Conservation (phyloP, 2,329 filamentous ascomycete genomes). For the Clarireedia homoeocarpa region DNA sequence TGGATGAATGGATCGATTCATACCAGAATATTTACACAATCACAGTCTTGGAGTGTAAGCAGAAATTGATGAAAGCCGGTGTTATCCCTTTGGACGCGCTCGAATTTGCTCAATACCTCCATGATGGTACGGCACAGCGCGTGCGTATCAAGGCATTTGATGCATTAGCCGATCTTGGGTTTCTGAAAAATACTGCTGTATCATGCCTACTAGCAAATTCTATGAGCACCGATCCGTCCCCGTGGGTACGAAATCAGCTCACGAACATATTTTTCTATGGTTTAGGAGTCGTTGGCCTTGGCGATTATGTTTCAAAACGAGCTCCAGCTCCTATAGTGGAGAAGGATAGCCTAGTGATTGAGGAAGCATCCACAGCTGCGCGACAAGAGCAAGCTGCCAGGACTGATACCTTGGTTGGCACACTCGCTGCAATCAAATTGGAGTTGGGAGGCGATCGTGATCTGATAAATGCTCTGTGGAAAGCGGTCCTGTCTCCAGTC, state of each 20-base stretch:
- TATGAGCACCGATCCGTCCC: constrained; percentile 55
- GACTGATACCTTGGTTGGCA: constrained; percentile 39
- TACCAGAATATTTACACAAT: constrained; percentile 61
- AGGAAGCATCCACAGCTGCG: constrained; percentile 37
- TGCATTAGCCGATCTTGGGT: constrained; percentile 54
- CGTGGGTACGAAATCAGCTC: constrained; percentile 52
- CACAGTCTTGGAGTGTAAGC: constrained; percentile 53
- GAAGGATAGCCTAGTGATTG: constrained; percentile 35
- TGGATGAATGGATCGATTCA: constrained; percentile 61
- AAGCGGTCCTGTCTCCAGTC: constrained; percentile 39
- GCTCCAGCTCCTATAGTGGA: constrained; percentile 9
- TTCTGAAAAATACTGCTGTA: constrained; percentile 46
- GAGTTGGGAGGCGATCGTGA: constrained; percentile 38
- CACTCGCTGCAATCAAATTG: constrained; percentile 40
- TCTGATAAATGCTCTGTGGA: constrained; percentile 41
- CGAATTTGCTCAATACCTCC: constrained; percentile 56
- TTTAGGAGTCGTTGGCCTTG: constrained; percentile 56
- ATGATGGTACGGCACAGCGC: constrained; percentile 54
- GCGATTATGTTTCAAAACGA: constrained; percentile 38
- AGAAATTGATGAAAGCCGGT: constrained; percentile 54
- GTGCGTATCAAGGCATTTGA: constrained; percentile 61
- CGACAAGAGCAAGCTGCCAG: constrained; percentile 41
- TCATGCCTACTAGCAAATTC: constrained; percentile 49
- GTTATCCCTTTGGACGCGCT: constrained; percentile 47
- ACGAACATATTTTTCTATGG: constrained; percentile 52